A percentile compares a stretch with the other conserved stretches of the same genome.
phyloP scores from a whole-genome alignment of 2,329 filamentous ascomycete species.

The Penicillium digitatum region DNA sequence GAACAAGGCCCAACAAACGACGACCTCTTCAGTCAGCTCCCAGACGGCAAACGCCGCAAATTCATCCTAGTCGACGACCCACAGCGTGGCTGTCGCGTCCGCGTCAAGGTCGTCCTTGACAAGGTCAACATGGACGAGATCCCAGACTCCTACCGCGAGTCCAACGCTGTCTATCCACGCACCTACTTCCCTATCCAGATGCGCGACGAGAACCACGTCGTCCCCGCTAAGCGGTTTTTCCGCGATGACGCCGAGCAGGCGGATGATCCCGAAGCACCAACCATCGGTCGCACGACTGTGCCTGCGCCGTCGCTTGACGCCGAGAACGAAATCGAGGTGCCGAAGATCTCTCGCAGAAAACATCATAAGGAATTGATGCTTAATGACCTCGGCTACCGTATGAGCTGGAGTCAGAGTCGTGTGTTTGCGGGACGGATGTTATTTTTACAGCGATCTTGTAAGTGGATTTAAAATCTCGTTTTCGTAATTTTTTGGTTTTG shows the following conservation, averaged over 20 bases:
- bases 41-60: slow-evolving; percentile 87
- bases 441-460: slow-evolving; percentile 86
- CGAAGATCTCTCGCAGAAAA: slow-evolving; percentile 64
- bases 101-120: slow-evolving; percentile 89
- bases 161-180: slow-evolving; percentile 82
- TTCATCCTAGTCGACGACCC: slow-evolving; percentile 94
- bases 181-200: slow-evolving; percentile 92
- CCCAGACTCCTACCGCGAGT: slow-evolving; percentile 88
- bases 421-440: slow-evolving; percentile 82
- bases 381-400: slow-evolving; percentile 88
- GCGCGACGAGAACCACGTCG: slow-evolving; percentile 70
- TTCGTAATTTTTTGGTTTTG: slow-evolving; percentile 3
- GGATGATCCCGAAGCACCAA: slow-evolving; percentile 34
- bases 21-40: slow-evolving; percentile 79
- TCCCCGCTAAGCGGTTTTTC: slow-evolving; percentile 71
- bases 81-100: slow-evolving; percentile 72
- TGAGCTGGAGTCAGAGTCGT: slow-evolving; percentile 94
- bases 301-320: slow-evolving; percentile 62
- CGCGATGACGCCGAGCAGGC: slow-evolving; percentile 63
- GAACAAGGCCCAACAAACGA: slow-evolving; percentile 47
- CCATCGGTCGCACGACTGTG: slow-evolving; percentile 50
- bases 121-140: slow-evolving; percentile 92
- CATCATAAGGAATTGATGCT: slow-evolving; percentile 81
- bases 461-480: slow-evolving; percentile 50
- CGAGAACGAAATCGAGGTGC: slow-evolving; percentile 71